Evolutionary conservation across 1,284 basidiomycete genomes (phyloP).

Genomic region (Sphagnurus paluster): DNA sequence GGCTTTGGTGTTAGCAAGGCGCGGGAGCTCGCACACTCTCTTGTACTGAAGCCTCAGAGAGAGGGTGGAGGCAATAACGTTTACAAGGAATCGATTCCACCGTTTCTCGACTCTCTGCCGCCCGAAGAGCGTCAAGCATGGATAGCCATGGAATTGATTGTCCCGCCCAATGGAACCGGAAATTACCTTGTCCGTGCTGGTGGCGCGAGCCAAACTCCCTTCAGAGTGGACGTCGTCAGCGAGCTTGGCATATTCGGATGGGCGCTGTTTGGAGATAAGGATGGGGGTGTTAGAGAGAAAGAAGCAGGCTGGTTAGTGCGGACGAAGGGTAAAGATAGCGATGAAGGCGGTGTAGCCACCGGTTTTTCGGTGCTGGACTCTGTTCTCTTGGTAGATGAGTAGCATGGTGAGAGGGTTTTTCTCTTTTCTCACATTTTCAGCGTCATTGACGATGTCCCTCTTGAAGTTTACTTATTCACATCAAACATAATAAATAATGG

Average conservation of each 20-base stretch:
- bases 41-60: constrained; percentile 94
- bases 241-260: constrained; percentile 95
- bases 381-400: constrained; percentile 63
- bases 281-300: constrained; percentile 42
- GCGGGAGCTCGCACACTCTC: constrained; percentile 47
- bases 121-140: constrained; percentile 70
- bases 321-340: constrained; percentile 90
- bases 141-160: constrained; percentile 93
- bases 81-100: constrained; percentile 82
- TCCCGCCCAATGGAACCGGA: constrained; percentile 65
- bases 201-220: constrained; percentile 33
- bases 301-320: constrained; percentile 86
- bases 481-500: no score
- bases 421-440: not conserved
- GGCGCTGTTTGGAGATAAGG: constrained; percentile 64
- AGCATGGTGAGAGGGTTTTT: constrained; percentile 2
- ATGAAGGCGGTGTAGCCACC: constrained; percentile 94
- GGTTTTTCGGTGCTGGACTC: constrained; percentile 90
- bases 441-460: not conserved
- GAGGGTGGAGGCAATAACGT: constrained; percentile 98
- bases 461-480: not conserved
- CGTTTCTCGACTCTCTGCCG: constrained; percentile 68
- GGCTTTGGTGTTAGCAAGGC: constrained; percentile 54
- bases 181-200: constrained; percentile 77
- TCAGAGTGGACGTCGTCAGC: constrained; percentile 75